These are phyloP conservation scores for Orychophragmus violaceus DNA, from an alignment of 345 rosid species.

Conservation along the genomic window DNA sequence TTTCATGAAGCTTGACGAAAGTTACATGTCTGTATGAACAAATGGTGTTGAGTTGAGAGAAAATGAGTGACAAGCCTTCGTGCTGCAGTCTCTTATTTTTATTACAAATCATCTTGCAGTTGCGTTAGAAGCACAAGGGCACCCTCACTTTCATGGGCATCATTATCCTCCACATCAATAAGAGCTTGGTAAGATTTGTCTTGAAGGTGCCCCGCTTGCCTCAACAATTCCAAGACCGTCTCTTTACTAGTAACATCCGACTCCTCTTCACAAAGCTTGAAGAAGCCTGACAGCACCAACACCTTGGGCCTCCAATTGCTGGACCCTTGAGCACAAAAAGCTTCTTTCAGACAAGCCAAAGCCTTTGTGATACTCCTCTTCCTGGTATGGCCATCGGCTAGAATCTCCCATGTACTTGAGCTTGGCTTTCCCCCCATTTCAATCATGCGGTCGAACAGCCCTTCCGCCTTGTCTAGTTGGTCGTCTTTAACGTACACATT, in stretches of 20 bases:
- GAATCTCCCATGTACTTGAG: constrained; percentile 78
- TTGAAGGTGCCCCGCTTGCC: constrained; percentile 49
- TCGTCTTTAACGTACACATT: constrained; percentile 55
- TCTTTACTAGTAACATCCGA: constrained; percentile 46
- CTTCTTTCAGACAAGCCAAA: constrained; percentile 56
- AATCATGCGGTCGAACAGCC: constrained; percentile 48
- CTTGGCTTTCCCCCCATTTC: constrained; percentile 78
- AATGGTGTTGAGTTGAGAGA: no score
- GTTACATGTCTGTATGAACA: no score
- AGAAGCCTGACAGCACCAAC: constrained; percentile 40
- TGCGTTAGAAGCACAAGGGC: constrained; percentile 39
- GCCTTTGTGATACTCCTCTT: constrained; percentile 51
- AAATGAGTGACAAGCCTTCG: no score
- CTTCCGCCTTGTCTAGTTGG: constrained; percentile 53
- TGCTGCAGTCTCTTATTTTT: background rate
- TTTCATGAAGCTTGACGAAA: no score
- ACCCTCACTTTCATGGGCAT: background rate
- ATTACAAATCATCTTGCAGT: constrained; percentile 39
- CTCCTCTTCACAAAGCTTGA: constrained; percentile 61
- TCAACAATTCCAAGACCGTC: constrained; percentile 44
- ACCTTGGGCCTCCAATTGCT: constrained; percentile 74
- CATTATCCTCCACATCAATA: constrained; percentile 24
- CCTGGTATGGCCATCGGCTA: constrained; percentile 60
- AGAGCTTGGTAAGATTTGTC: constrained; percentile 46
- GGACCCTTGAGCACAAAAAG: constrained; percentile 48